These are phyloP conservation scores for Ophiostoma sp. DNA, from an alignment of 2,329 filamentous ascomycete genomes.

Conservation along the genomic window DNA sequence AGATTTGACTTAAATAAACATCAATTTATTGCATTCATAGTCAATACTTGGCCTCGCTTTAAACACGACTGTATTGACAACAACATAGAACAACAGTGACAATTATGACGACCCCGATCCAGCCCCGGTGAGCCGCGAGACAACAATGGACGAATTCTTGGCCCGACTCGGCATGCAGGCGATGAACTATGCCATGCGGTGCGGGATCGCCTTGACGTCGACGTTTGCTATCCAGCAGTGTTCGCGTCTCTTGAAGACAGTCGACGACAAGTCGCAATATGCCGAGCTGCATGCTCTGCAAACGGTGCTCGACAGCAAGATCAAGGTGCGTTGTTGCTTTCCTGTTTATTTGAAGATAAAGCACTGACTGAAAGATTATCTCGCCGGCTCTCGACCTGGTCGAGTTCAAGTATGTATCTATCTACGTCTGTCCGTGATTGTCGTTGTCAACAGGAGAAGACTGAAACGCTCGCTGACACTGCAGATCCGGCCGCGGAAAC, in stretches of 20 bases:
- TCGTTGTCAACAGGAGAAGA: not conserved
- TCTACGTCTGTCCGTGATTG: too few species aligned
- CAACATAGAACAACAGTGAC: not conserved
- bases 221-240: conserved; percentile 81
- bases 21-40: not conserved
- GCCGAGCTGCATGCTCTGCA: conserved; percentile 66
- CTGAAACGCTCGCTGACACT: not conserved
- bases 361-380: conserved; percentile 56
- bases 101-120: not conserved
- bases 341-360: not conserved
- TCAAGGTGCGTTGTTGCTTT: conserved; percentile 52
- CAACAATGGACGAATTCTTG: conserved; percentile 63
- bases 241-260: conserved; percentile 68
- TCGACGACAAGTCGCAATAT: conserved; percentile 64
- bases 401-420: conserved; percentile 66
- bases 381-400: conserved; percentile 89
- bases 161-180: conserved; percentile 59
- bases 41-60: not conserved
- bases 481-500: conserved; percentile 49
- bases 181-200: conserved; percentile 87
- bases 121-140: not conserved
- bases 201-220: conserved; percentile 79
- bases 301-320: conserved; percentile 73
- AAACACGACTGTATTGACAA: not conserved
- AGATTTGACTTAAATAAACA: not conserved